Base-by-base conservation (phyloP, 2,329 filamentous ascomycete genomes). In the Botrytis sinoallii region DNA sequence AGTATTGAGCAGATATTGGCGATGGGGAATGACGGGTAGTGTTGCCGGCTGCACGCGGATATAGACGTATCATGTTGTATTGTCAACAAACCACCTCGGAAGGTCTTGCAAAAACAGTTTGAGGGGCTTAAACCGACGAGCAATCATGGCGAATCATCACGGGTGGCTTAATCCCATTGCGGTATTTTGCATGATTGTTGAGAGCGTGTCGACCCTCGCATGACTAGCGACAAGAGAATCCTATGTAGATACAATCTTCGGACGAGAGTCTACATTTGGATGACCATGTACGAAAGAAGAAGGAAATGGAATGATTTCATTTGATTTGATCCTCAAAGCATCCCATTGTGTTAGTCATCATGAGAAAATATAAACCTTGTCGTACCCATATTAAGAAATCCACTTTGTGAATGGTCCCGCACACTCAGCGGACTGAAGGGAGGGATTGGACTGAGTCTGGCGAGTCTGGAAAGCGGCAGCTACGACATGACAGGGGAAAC, bases 231-330 rank as follows among this genome's bases (percentile, higher is more conserved):
- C 40, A 65, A 32, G 35, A 32, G 59, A 71, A 7, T 22, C 59
- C 40, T 57, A 59, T 70, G 7, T 48, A 48, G 55, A 61, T 38
- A 40, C 20, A 38, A 40, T 52, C 22, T n/a, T 67, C 48, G 66
- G 48, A 68, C 6, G 66, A 68, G 48, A 40, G 38, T 29, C 66
- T 57, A 32, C 48, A 57, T 68, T 32, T 57, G 48, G 66, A 57
- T 42, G 12, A 32, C 29, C 35, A 68, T 57, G 66, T 68, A 57
- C 66, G 16, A 57, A 68, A 68, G 65, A 57, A 68, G 65, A 68
- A 68, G 65, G 25, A 5, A 57, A 42, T 57, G 48, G 48, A 57
- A 42, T 25, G 29, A 67, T 67, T 38, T 29, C 46, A 55, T 40
- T 48, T 32, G 20, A 67, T 67, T 20, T 29, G 65, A 55, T 40